Evolutionary conservation across 805 yeast genomes (phyloP).

Genomic region (Wickerhamomyces tratensis): DNA sequence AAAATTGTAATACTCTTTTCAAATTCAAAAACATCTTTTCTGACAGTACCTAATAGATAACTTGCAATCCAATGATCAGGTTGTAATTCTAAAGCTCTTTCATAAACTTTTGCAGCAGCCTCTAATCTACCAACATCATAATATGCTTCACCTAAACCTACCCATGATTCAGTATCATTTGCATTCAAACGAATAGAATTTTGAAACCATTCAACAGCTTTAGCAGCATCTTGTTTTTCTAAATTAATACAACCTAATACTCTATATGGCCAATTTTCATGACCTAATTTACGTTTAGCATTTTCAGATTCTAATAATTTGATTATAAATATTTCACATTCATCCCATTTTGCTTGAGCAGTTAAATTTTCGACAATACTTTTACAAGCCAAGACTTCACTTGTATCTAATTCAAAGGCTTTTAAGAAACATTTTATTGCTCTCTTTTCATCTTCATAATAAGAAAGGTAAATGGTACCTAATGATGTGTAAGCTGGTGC

Average conservation of each 20-base stretch:
- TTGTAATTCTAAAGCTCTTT: conserved; percentile 47
- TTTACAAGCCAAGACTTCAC: conserved; percentile 67
- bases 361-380: conserved; percentile 67
- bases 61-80: conserved; percentile 49
- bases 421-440: conserved; percentile 83
- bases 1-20: conserved; percentile 46
- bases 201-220: conserved; percentile 86
- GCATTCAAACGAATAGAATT: conserved; percentile 65
- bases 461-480: conserved; percentile 60
- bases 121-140: conserved; percentile 74
- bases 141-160: conserved; percentile 96
- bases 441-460: conserved; percentile 47
- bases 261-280: conserved; percentile 76
- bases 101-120: conserved; percentile 79
- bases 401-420: conserved; percentile 80
- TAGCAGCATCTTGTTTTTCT: conserved; percentile 59
- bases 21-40: conserved; percentile 55
- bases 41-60: conserved; percentile 59
- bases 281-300: conserved; percentile 38
- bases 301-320: conserved; percentile 57
- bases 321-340: conserved; percentile 66
- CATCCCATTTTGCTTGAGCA: conserved; percentile 64
- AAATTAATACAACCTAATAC: conserved; percentile 74
- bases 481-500: conserved; percentile 79
- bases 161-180: conserved; percentile 74